phyloP scores from a whole-genome alignment of 768 basidiomycete species.

The Mycena metata region DNA sequence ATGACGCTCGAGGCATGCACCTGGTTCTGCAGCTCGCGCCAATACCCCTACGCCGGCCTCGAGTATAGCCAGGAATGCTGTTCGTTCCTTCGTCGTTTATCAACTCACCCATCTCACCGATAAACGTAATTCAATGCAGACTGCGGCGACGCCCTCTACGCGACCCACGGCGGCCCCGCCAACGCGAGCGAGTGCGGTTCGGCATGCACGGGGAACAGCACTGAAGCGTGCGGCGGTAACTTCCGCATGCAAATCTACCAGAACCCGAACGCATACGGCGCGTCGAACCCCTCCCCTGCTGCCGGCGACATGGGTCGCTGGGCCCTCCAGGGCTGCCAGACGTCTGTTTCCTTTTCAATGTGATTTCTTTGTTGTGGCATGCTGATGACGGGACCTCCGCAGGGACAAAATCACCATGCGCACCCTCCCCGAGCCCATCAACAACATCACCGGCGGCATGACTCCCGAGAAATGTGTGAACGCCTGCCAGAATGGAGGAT shows the following conservation, averaged over 20 bases:
- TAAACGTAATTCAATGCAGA: background rate
- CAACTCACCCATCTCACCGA: background rate
- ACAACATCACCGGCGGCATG: background rate
- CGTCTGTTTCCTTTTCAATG: background rate
- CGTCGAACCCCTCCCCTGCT: background rate
- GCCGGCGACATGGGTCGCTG: background rate
- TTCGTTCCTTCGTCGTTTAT: background rate
- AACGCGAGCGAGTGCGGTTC: background rate
- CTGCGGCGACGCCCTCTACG: background rate
- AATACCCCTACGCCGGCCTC: background rate
- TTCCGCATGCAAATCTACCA: no score
- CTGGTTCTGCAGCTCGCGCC: background rate
- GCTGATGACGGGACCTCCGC: background rate
- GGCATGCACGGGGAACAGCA: background rate
- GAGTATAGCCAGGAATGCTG: slow-evolving; percentile 15
- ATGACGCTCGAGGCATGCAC: slow-evolving; percentile 8
- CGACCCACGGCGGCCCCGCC: background rate
- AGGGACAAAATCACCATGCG: slow-evolving; percentile 3
- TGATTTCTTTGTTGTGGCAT: background rate
- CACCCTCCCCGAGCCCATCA: background rate
- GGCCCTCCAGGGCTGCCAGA: background rate
- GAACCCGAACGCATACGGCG: no score
- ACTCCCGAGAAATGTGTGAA: slow-evolving; percentile 13
- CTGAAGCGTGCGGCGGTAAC: slow-evolving; percentile 7
- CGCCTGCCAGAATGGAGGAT: background rate